These are phyloP conservation scores for Microthlaspi erraticum DNA, from an alignment of 345 rosid species.

Conservation along the genomic window DNA sequence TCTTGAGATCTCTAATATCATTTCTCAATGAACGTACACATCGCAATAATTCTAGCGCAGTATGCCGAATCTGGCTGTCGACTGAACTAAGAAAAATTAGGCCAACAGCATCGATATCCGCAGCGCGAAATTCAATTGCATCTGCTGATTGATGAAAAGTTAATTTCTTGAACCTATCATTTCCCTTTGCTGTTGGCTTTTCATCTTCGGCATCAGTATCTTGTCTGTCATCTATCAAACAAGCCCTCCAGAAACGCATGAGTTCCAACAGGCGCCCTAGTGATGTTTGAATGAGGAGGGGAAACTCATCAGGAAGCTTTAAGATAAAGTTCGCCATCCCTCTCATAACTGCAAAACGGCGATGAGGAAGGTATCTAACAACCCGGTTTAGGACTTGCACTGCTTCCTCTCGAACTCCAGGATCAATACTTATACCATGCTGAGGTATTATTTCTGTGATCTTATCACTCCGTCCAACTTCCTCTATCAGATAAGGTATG, in stretches of 20 bases:
- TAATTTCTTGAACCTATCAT: constrained; percentile 70
- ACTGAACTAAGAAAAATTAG: constrained; percentile 92
- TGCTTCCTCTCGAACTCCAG: constrained; percentile 99
- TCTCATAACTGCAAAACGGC: constrained; percentile 96
- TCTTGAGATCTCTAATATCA: constrained; percentile 71
- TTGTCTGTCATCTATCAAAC: constrained; percentile 73
- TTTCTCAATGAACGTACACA: constrained; percentile 96
- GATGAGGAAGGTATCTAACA: constrained; percentile 87
- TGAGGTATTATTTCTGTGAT: constrained; percentile 98
- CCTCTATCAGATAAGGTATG: constrained; percentile 94
- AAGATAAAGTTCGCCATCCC: constrained; percentile 98
- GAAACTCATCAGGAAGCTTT: constrained; percentile 95
- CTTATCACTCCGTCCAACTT: constrained; percentile 97
- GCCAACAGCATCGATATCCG: constrained; percentile 98
- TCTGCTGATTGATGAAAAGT: constrained; percentile 75
- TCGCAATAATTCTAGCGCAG: constrained; percentile 91
- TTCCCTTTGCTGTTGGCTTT: constrained; percentile 55
- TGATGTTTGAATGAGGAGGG: constrained; percentile 97
- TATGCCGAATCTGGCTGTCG: constrained; percentile 96
- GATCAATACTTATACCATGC: constrained; percentile 97
- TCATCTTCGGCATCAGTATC: constrained; percentile 56
- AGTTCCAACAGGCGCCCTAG: constrained; percentile 92
- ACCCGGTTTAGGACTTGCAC: constrained; percentile 93
- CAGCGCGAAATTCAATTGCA: constrained; percentile 79
- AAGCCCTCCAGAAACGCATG: constrained; percentile 98